Evolutionary conservation across 305 asterid species (phyloP).

Genomic region (Andrographis paniculata): DNA sequence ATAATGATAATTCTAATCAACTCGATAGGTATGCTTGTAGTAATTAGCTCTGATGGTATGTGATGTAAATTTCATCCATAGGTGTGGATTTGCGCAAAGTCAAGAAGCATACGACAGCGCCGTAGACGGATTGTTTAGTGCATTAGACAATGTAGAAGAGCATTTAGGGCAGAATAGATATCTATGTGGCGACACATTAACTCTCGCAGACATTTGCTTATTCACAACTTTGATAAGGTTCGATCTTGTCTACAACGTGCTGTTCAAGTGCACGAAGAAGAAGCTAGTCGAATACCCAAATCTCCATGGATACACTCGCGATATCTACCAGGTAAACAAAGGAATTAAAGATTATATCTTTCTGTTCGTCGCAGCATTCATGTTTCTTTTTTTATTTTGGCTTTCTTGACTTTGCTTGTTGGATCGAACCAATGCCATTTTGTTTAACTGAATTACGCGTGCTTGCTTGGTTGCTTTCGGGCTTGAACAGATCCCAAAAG

Average conservation of each 20-base stretch:
- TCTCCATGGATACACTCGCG: slow-evolving; percentile 67
- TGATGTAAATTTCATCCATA: slow-evolving; percentile 13
- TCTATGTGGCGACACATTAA: slow-evolving; percentile 64
- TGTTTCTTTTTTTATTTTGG: no score
- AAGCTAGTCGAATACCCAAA: slow-evolving; percentile 62
- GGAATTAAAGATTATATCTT: no score
- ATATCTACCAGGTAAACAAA: slow-evolving; percentile 72
- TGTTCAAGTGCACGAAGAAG: slow-evolving; percentile 93
- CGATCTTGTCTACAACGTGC: slow-evolving; percentile 71
- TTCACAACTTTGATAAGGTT: slow-evolving; percentile 84
- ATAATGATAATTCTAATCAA: no score
- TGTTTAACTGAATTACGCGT: no score
- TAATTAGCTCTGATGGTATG: no score
- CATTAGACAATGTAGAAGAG: slow-evolving; percentile 59
- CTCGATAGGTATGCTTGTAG: no score
- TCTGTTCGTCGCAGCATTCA: no score
- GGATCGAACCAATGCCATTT: no score
- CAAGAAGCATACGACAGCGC: slow-evolving; percentile 76
- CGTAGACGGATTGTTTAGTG: slow-evolving; percentile 43
- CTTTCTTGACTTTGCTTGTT: background rate
- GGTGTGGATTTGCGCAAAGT: slow-evolving; percentile 95
- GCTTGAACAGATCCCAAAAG: slow-evolving; percentile 80
- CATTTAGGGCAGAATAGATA: slow-evolving; percentile 53
- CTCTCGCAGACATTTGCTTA: slow-evolving; percentile 83
- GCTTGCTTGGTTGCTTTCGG: no score